Percentiles rank a stretch among this genome's conserved stretches.
phyloP scores from a whole-genome alignment of 202 grass and related monocot genomes.

The Zoysia matrella region DNA sequence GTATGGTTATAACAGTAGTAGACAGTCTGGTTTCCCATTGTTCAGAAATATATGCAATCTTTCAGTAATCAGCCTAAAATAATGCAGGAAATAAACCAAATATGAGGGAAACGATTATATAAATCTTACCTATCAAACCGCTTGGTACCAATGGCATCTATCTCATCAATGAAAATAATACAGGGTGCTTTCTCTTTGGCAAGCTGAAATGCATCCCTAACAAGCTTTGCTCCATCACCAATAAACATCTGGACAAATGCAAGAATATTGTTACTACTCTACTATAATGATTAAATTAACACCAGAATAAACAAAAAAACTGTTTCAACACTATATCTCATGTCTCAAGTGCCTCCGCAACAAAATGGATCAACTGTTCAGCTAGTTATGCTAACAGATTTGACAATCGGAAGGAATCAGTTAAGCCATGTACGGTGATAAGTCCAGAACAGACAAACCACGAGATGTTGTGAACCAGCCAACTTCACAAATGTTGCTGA shows the following conservation, averaged over 20 bases:
- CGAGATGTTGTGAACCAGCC: too few species aligned
- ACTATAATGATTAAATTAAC: slow-evolving; percentile 18
- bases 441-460: too few species aligned
- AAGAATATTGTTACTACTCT: slow-evolving; percentile 28
- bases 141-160: slow-evolving; percentile 96
- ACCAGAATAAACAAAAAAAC: slow-evolving; percentile 10
- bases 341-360: neutral
- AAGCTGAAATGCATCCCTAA: slow-evolving; percentile 88
- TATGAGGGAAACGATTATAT: neutral
- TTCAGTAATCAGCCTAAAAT: neutral
- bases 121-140: slow-evolving; percentile 77
- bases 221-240: slow-evolving; percentile 93
- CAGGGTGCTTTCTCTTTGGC: slow-evolving; percentile 95
- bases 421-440: too few species aligned
- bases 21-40: neutral
- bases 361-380: neutral
- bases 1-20: slow-evolving; percentile 10
- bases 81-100: neutral
- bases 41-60: neutral
- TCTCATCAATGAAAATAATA: slow-evolving; percentile 96
- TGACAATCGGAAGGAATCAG: neutral
- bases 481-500: too few species aligned
- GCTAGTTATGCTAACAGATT: neutral
- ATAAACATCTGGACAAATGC: slow-evolving; percentile 79
- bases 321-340: neutral